phyloP scores from a whole-genome alignment of 78 protist species.

The Guillardia theta region DNA sequence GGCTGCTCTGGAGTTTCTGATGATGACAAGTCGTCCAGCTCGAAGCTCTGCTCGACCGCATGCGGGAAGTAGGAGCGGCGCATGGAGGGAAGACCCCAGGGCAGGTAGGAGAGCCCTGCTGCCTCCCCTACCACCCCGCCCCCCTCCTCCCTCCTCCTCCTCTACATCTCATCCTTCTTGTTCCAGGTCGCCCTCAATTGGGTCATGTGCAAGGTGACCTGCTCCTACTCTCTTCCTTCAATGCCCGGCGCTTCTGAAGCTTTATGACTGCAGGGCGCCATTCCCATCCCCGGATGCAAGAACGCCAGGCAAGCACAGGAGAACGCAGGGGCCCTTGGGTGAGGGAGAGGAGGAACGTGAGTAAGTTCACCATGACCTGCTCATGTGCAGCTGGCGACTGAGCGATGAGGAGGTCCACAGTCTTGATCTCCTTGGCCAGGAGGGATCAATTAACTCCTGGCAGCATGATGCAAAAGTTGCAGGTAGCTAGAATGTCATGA shows the following conservation, averaged over 20 bases:
- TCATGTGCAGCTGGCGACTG: slow-evolving; percentile 22
- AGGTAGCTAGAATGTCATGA: no score
- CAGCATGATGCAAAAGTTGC: no score
- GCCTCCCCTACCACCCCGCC: not conserved
- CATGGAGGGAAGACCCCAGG: not conserved
- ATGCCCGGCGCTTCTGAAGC: no score
- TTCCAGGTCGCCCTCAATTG: slow-evolving; percentile 5
- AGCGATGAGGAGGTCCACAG: not conserved
- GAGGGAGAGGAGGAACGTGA: no score
- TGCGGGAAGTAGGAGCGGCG: not conserved
- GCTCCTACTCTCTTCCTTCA: no score
- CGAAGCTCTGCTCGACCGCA: not conserved
- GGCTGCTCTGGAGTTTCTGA: no score
- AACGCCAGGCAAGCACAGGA: not conserved
- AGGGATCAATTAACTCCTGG: no score
- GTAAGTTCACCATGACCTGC: no score
- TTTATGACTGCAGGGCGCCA: no score
- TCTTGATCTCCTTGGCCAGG: no score
- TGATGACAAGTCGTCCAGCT: no score
- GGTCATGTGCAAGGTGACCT: slow-evolving; percentile 3
- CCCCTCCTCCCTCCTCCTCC: not conserved
- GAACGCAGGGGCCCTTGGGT: not conserved
- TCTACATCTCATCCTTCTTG: not conserved
- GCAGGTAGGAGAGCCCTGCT: not conserved
- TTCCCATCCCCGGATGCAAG: not conserved